A percentile compares a stretch with the other conserved stretches of the same genome.
phyloP scores from a whole-genome alignment of 2,329 filamentous ascomycete species.

The Colletotrichum eleusines region DNA sequence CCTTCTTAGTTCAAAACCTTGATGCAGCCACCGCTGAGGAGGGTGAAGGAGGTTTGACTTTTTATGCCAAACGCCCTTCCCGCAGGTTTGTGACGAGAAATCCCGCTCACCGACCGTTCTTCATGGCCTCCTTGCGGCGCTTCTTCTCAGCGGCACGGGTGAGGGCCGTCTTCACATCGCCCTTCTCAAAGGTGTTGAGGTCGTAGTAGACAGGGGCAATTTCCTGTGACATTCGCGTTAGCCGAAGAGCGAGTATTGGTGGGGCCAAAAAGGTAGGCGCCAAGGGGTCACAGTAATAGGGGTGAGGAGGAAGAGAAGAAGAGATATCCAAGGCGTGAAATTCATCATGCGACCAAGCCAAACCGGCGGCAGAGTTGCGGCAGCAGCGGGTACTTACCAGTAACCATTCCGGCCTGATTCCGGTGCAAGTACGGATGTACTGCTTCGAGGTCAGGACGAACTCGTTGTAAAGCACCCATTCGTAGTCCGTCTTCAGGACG shows the following conservation, averaged over 20 bases:
- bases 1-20: neutral
- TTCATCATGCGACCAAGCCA: neutral
- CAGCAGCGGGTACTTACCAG: slow-evolving; percentile 68
- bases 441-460: slow-evolving; percentile 99
- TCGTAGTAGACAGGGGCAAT: slow-evolving; percentile 96
- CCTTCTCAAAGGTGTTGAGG: slow-evolving; percentile 82
- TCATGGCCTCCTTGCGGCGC: slow-evolving; percentile 69
- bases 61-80: neutral
- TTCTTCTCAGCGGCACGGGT: slow-evolving; percentile 70
- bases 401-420: slow-evolving; percentile 94
- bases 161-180: slow-evolving; percentile 82
- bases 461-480: slow-evolving; percentile 99
- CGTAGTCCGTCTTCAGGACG: slow-evolving; percentile 86
- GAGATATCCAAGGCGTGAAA: neutral
- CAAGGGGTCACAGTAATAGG: slow-evolving; percentile 9
- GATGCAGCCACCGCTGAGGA: too few relatives aligned
- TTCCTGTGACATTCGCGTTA: slow-evolving; percentile 67
- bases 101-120: slow-evolving; percentile 55
- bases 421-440: slow-evolving; percentile 94
- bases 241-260: neutral
- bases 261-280: slow-evolving; percentile 15
- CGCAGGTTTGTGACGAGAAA: neutral
- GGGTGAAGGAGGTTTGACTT: neutral
- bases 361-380: neutral
- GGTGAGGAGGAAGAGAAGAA: neutral